Base-by-base conservation (phyloP, 1,284 basidiomycete species). In the Trichosporon coremiiforme region DNA sequence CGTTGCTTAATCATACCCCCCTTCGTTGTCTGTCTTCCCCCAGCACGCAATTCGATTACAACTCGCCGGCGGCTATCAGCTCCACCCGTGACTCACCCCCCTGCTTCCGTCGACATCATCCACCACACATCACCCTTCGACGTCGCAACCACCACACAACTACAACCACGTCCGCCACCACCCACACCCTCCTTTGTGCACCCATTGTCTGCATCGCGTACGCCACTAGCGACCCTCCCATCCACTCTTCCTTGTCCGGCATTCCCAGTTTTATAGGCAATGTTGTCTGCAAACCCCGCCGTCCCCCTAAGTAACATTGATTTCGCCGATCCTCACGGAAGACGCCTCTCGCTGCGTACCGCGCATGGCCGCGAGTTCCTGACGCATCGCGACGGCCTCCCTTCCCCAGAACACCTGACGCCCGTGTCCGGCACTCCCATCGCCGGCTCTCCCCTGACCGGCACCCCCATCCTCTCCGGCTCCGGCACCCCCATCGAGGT, bases 211-310 rank as follows among this genome's bases (percentile, higher is more conserved):
- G 1, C 36, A 38, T 38, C 36, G 36, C 36, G 13, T 38, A 10
- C 36, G 36, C 36, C 4, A 38, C 36, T 35, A 35, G 9, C 38
- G 17, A 45, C 6, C 41, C 50, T 7, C 50, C 50, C 2, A 10
- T 53, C 20, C 47, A 17, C 22, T n/a, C n/a, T n/a, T n/a, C n/a
- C n/a, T n/a, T n/a, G n/a, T n/a, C n/a, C n/a, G n/a, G n/a, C n/a
- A n/a, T n/a, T n/a, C n/a, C n/a, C n/a, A n/a, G n/a, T n/a, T n/a
- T n/a, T n/a, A n/a, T 38, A 53, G n/a, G 71, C 66, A 67, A 84
- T 84, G 83, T 73, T 84, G 22, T 83, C 81, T 13, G 77, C 83
- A 9, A 72, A 73, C 38, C 82, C 82, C 25, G 78, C 83, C 22
- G 71, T 84, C 67, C 83, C 81, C 2, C 76, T 84, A 60, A 75